Conservation (phyloP, 345 rosid species). For the Salix dunnii region DNA sequence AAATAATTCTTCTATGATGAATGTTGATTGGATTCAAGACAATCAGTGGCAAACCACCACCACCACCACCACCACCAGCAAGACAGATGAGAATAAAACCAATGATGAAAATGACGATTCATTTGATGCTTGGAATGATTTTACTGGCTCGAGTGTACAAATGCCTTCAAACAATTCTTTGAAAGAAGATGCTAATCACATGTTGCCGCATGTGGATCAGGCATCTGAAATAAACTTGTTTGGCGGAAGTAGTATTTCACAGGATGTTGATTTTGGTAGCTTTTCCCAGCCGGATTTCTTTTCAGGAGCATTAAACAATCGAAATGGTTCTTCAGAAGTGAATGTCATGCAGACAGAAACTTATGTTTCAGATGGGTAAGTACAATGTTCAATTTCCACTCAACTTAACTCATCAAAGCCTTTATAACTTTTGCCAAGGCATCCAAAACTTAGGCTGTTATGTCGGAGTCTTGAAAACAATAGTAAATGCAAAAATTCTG, state of each 20-base stretch:
- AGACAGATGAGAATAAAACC: constrained; percentile 24
- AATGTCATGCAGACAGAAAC: constrained; percentile 28
- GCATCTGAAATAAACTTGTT: constrained; percentile 37
- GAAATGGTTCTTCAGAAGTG: constrained; percentile 28
- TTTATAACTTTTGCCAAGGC: not conserved
- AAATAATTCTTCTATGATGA: constrained; percentile 28
- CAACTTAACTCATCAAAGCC: not conserved
- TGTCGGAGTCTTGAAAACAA: not conserved
- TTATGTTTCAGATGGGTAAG: constrained; percentile 48
- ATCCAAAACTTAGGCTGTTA: not conserved
- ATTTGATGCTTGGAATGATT: constrained; percentile 66
- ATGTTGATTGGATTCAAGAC: constrained; percentile 44
- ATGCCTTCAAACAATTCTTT: constrained; percentile 23
- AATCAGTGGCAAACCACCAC: constrained; percentile 31
- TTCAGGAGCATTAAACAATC: constrained; percentile 28
- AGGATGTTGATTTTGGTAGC: constrained; percentile 35
- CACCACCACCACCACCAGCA: constrained; percentile 12
- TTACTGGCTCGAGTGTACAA: constrained; percentile 40
- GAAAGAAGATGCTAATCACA: constrained; percentile 24
- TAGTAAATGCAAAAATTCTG: too few species aligned
- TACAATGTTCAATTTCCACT: not conserved
- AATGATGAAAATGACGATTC: constrained; percentile 46
- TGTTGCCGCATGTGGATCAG: constrained; percentile 28
- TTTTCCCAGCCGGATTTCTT: constrained; percentile 38
- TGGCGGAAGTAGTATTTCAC: constrained; percentile 18